Conservation (phyloP, 2,329 filamentous ascomycete genomes). For the Mollisiaceae sp. region DNA sequence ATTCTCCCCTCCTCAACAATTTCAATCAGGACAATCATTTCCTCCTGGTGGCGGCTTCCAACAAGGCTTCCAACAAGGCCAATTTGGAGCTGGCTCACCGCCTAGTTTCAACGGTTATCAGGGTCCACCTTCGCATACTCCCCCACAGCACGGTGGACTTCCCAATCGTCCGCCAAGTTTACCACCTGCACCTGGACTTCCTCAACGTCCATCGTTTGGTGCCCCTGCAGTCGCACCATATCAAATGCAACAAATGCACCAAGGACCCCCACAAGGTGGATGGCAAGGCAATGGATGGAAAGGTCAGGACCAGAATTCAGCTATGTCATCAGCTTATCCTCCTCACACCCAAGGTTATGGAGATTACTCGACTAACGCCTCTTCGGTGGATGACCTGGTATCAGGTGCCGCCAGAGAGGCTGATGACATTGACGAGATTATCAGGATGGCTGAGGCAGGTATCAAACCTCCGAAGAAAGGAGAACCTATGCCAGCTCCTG, state of each 20-base stretch:
- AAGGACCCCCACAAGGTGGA: slow-evolving; percentile 49
- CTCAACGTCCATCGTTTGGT: slow-evolving; percentile 63
- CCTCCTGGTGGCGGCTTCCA: slow-evolving; percentile 37
- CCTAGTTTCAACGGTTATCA: slow-evolving; percentile 50
- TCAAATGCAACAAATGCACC: slow-evolving; percentile 59
- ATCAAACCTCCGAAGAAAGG: slow-evolving; percentile 55
- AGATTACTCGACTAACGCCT: slow-evolving; percentile 45
- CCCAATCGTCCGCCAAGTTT: slow-evolving; percentile 58
- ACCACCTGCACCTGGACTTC: slow-evolving; percentile 61
- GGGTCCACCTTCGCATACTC: slow-evolving; percentile 48
- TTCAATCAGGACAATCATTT: slow-evolving; percentile 38
- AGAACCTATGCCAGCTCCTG: slow-evolving; percentile 49
- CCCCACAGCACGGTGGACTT: slow-evolving; percentile 45
- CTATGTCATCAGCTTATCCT: slow-evolving; percentile 46
- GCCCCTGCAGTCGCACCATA: slow-evolving; percentile 55
- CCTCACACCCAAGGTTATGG: slow-evolving; percentile 43
- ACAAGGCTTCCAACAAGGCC: slow-evolving; percentile 38
- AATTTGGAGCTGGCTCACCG: slow-evolving; percentile 48
- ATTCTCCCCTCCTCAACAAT: slow-evolving; percentile 42
- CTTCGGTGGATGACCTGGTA: slow-evolving; percentile 55
- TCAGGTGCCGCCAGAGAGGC: slow-evolving; percentile 52
- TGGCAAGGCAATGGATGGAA: slow-evolving; percentile 46
- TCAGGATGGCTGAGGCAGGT: slow-evolving; percentile 67
- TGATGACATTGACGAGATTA: slow-evolving; percentile 69
- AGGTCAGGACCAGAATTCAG: slow-evolving; percentile 45